phyloP scores from a whole-genome alignment of 192 early-diverging fungal genomes.

The Umbelopsis sp. region DNA sequence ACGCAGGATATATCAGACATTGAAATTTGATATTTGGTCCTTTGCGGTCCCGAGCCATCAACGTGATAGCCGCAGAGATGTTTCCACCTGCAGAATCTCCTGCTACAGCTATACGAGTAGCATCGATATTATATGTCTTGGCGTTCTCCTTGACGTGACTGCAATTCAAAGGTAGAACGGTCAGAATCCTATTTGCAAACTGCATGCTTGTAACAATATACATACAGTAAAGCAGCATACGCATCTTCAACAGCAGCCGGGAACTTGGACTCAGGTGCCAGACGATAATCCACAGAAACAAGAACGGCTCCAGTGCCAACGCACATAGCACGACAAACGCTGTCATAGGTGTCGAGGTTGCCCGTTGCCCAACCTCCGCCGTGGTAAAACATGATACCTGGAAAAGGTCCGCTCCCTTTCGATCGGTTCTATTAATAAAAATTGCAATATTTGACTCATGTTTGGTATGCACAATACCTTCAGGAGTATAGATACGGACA shows the following conservation, averaged over 20 bases:
- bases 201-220: background rate
- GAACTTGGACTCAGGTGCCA: slow-evolving; percentile 41
- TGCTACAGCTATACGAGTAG: slow-evolving; percentile 47
- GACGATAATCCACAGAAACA: slow-evolving; percentile 39
- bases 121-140: slow-evolving; percentile 32
- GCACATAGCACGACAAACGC: background rate
- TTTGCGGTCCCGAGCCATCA: slow-evolving; percentile 7
- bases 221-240: slow-evolving; percentile 38
- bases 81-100: slow-evolving; percentile 61
- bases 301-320: slow-evolving; percentile 38
- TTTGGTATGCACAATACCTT: background rate
- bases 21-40: slow-evolving; percentile 2
- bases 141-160: slow-evolving; percentile 30
- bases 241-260: slow-evolving; percentile 37
- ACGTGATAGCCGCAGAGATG: slow-evolving; percentile 35
- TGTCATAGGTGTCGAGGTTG: background rate
- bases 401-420: background rate
- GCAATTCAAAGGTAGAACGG: background rate
- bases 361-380: background rate
- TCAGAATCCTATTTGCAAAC: background rate
- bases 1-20: slow-evolving; percentile 7
- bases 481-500: slow-evolving; percentile 3
- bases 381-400: background rate
- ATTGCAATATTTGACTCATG: background rate
- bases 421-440: background rate